A percentile compares a stretch with the other conserved stretches of the same genome.
Evolutionary conservation across 164 flowering plant genomes (phyloP).

Genomic region (Nelumbo lutea): DNA sequence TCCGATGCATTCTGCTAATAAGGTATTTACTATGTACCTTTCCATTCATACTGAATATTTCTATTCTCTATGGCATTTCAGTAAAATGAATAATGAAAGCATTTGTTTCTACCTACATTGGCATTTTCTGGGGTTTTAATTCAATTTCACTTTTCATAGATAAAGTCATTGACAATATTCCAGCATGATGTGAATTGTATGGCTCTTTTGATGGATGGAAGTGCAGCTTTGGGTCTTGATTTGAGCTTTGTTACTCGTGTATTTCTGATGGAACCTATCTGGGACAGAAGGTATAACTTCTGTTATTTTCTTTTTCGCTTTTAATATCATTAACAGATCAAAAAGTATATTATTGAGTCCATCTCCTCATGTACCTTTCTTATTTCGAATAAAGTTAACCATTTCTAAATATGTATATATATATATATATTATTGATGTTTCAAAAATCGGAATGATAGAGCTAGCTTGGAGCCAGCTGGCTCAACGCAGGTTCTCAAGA

Average conservation of each 20-base stretch:
- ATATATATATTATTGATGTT: too few relatives aligned
- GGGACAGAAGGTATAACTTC: slow-evolving; percentile 50
- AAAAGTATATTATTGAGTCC: too few relatives aligned
- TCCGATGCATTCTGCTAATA: slow-evolving; percentile 83
- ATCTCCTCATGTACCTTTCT: too few relatives aligned
- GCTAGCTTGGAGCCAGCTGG: too few relatives aligned
- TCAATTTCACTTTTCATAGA: slow-evolving; percentile 35
- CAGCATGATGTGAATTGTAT: slow-evolving; percentile 42
- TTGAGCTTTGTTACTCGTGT: slow-evolving; percentile 37
- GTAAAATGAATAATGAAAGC: too few relatives aligned
- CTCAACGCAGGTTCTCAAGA: too few relatives aligned
- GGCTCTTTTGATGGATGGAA: too few relatives aligned
- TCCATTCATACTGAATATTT: neutral
- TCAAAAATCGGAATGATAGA: too few relatives aligned
- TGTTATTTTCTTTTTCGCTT: neutral
- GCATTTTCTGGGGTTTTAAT: slow-evolving; percentile 2
- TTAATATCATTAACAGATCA: too few relatives aligned
- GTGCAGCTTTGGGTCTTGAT: slow-evolving; percentile 81
- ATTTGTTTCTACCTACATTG: neutral
- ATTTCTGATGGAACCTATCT: slow-evolving; percentile 41
- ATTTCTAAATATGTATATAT: too few relatives aligned
- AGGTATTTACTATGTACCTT: slow-evolving; percentile 38
- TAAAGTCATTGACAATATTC: slow-evolving; percentile 68
- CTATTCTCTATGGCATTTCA: too few relatives aligned
- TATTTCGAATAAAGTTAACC: too few relatives aligned